Evolutionary conservation across 768 basidiomycete species (phyloP).

Genomic region (Sutorius australiensis): DNA sequence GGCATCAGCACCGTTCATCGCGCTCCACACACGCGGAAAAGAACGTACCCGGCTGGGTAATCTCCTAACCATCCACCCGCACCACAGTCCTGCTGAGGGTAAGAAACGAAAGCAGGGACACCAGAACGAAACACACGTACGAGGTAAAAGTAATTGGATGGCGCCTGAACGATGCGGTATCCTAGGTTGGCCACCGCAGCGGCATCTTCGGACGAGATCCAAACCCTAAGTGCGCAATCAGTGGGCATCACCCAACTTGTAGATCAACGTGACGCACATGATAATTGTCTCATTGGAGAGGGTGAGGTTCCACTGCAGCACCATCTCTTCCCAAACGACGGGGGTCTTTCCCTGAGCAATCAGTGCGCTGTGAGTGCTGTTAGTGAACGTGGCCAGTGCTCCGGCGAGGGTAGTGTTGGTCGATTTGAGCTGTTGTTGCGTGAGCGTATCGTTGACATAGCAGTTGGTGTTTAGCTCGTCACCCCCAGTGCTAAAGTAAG

Average conservation of each 20-base stretch:
- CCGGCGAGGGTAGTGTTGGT: slow-evolving; percentile 54
- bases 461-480: slow-evolving; percentile 74
- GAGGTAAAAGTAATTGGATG: slow-evolving; percentile 54
- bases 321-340: slow-evolving; percentile 79
- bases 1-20: background rate
- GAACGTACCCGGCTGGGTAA: slow-evolving; percentile 29
- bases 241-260: background rate
- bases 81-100: slow-evolving; percentile 39
- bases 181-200: slow-evolving; percentile 37
- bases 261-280: slow-evolving; percentile 25
- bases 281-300: slow-evolving; percentile 42
- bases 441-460: slow-evolving; percentile 58
- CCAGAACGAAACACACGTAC: slow-evolving; percentile 10
- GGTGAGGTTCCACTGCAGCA: slow-evolving; percentile 35
- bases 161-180: slow-evolving; percentile 43
- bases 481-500: slow-evolving; percentile 76
- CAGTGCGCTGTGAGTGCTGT: slow-evolving; percentile 56
- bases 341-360: slow-evolving; percentile 60
- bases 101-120: background rate
- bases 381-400: slow-evolving; percentile 61
- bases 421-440: slow-evolving; percentile 48
- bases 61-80: slow-evolving; percentile 45
- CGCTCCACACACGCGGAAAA: background rate
- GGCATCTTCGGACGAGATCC: slow-evolving; percentile 44
- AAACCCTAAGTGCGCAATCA: slow-evolving; percentile 31